Conservation (phyloP, 2,329 filamentous ascomycete species). For the Arthroderma uncinatum region DNA sequence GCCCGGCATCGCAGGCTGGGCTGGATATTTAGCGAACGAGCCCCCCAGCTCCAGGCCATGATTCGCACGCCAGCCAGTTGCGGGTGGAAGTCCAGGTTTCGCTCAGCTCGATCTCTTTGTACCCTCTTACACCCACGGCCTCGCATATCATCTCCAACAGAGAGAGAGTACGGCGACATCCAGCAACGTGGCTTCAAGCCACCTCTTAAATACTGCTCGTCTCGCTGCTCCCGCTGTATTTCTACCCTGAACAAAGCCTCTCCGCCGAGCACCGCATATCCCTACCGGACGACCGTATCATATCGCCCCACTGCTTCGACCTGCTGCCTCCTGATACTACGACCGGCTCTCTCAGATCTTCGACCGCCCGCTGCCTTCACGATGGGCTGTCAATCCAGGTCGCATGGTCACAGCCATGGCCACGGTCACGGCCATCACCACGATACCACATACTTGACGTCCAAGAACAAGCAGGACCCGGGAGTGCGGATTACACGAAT, state of each 20-base stretch:
- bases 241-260: neutral
- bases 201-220: neutral
- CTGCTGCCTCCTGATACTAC: neutral
- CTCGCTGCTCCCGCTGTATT: neutral
- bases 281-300: neutral
- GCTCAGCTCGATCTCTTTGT: neutral
- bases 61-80: neutral
- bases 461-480: slow-evolving; percentile 76
- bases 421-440: slow-evolving; percentile 57
- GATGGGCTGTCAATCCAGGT: slow-evolving; percentile 37
- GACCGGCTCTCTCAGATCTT: slow-evolving; percentile 6
- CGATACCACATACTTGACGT: slow-evolving; percentile 73
- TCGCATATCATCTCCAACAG: neutral
- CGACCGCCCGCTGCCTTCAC: slow-evolving; percentile 16
- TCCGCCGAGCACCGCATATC: neutral
- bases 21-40: neutral
- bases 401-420: slow-evolving; percentile 36
- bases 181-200: slow-evolving; percentile 5
- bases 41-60: neutral
- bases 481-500: slow-evolving; percentile 88
- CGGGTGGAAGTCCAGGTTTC: neutral
- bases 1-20: too few relatives aligned
- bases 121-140: neutral
- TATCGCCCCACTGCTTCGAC: neutral
- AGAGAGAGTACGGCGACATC: neutral